A percentile compares a stretch with the other conserved stretches of the same genome.
These are phyloP conservation scores for Cryphonectria nitschkei DNA, from an alignment of 2,329 filamentous ascomycete genomes.

Conservation along the genomic window DNA sequence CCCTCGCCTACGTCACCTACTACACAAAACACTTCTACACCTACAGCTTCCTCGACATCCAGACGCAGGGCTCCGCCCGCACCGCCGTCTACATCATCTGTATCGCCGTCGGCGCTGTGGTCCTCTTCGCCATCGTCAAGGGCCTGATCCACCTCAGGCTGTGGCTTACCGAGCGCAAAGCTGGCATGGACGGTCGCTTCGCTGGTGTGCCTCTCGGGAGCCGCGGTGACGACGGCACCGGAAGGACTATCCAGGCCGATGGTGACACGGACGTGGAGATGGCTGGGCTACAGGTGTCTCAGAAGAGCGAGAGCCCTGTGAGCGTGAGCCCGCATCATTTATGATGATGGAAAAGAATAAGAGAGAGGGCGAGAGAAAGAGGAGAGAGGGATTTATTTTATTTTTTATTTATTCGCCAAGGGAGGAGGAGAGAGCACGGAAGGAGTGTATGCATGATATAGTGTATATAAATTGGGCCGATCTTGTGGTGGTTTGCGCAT, in stretches of 20 bases:
- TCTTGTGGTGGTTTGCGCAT: background rate
- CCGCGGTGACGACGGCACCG: conserved; percentile 31
- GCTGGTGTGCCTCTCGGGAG: conserved; percentile 33
- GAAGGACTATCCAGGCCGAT: background rate
- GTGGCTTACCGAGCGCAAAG: conserved; percentile 53
- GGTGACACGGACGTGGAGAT: conserved; percentile 24
- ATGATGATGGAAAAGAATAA: background rate
- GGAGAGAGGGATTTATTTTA: background rate
- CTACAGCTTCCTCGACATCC: conserved; percentile 76
- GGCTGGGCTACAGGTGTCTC: conserved; percentile 5
- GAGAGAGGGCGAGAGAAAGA: background rate
- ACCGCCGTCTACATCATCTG: conserved; percentile 69
- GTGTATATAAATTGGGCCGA: background rate
- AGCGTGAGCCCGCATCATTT: conserved; percentile 16
- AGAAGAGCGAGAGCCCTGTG: conserved; percentile 12
- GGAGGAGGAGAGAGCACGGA: background rate
- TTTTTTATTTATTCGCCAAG: too few relatives aligned
- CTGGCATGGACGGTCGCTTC: conserved; percentile 49
- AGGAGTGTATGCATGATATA: background rate
- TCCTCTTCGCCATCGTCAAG: conserved; percentile 59
- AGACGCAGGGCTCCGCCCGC: conserved; percentile 49
- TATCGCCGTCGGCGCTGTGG: conserved; percentile 55
- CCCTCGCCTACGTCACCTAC: conserved; percentile 73
- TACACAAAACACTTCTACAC: conserved; percentile 74
- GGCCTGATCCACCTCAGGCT: conserved; percentile 53